Percentiles rank a stretch among this genome's conserved stretches.
Conservation (phyloP, 2,329 filamentous ascomycete species). For the Neofusicoccum parvum region DNA sequence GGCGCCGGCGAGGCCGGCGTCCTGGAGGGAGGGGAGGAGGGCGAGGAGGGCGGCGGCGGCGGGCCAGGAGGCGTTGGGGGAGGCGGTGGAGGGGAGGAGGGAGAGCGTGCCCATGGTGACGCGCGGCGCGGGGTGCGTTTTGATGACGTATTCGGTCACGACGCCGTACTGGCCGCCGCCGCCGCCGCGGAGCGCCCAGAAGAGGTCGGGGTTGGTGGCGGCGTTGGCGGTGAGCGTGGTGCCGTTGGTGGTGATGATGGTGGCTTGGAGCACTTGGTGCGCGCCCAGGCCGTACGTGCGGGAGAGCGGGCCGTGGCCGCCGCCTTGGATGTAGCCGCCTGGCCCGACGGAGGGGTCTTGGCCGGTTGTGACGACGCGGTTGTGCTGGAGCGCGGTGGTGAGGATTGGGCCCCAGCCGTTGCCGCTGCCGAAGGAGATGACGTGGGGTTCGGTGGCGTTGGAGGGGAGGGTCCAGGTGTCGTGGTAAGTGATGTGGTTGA, state of each 20-base stretch:
- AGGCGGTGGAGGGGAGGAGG: too few species aligned
- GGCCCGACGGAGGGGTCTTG: slow-evolving; percentile 37
- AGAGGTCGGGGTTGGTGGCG: slow-evolving; percentile 34
- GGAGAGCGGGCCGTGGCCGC: slow-evolving; percentile 29
- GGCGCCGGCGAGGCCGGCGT: too few species aligned
- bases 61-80: too few species aligned
- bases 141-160: slow-evolving; percentile 34
- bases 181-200: slow-evolving; percentile 34
- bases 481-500: slow-evolving; percentile 37
- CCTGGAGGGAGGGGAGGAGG: too few species aligned
- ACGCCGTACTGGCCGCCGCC: slow-evolving; percentile 28
- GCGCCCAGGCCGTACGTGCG: slow-evolving; percentile 29
- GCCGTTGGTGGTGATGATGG: slow-evolving; percentile 39
- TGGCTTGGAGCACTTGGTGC: slow-evolving; percentile 42
- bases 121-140: slow-evolving; percentile 31
- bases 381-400: slow-evolving; percentile 2
- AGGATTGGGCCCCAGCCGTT: slow-evolving; percentile 29
- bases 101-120: slow-evolving; percentile 18
- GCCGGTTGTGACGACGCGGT: slow-evolving; percentile 30
- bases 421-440: slow-evolving; percentile 32
- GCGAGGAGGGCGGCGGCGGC: neutral
- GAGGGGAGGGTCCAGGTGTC: slow-evolving; percentile 36
- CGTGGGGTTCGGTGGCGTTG: slow-evolving; percentile 33
- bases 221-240: slow-evolving; percentile 36
- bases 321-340: slow-evolving; percentile 36